phyloP scores from a whole-genome alignment of 176 grass and related monocot species.

The Carex pumila region DNA sequence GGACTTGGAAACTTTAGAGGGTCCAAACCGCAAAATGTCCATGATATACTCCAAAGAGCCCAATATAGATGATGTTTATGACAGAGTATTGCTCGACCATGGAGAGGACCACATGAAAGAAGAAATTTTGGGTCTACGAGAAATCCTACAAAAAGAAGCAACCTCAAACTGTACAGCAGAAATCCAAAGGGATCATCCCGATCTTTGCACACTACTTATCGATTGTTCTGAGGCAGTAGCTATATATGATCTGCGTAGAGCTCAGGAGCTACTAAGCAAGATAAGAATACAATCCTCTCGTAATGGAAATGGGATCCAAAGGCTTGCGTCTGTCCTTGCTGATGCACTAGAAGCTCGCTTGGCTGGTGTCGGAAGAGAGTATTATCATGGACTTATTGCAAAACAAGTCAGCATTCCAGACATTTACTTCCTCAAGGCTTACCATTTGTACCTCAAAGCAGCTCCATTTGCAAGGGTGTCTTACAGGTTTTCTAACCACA shows the following conservation, averaged over 20 bases:
- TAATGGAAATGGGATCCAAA: constrained; percentile 44
- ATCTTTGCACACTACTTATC: constrained; percentile 50
- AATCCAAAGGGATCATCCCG: constrained; percentile 32
- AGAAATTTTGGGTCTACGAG: constrained; percentile 8
- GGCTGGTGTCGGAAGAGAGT: constrained; percentile 39
- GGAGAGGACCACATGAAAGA: neutral
- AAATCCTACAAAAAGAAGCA: constrained; percentile 5
- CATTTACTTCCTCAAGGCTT: constrained; percentile 18
- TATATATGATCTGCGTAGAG: constrained; percentile 26
- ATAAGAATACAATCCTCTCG: constrained; percentile 40
- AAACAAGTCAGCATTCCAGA: neutral
- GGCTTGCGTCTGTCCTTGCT: constrained; percentile 50
- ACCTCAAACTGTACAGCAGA: neutral
- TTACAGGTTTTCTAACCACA: constrained; percentile 46
- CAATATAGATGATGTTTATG: constrained; percentile 20
- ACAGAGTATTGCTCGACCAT: constrained; percentile 40
- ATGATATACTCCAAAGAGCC: constrained; percentile 23
- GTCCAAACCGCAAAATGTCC: constrained; percentile 41
- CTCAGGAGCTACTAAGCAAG: constrained; percentile 33
- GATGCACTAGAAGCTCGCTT: constrained; percentile 49
- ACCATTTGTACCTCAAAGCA: constrained; percentile 23
- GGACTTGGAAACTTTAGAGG: constrained; percentile 37
- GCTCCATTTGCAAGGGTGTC: constrained; percentile 42
- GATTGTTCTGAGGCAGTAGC: constrained; percentile 53
- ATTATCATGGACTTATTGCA: constrained; percentile 25